A percentile compares a stretch with the other conserved stretches of the same genome.
phyloP scores from a whole-genome alignment of 768 basidiomycete genomes.

The Ramaria rubella region DNA sequence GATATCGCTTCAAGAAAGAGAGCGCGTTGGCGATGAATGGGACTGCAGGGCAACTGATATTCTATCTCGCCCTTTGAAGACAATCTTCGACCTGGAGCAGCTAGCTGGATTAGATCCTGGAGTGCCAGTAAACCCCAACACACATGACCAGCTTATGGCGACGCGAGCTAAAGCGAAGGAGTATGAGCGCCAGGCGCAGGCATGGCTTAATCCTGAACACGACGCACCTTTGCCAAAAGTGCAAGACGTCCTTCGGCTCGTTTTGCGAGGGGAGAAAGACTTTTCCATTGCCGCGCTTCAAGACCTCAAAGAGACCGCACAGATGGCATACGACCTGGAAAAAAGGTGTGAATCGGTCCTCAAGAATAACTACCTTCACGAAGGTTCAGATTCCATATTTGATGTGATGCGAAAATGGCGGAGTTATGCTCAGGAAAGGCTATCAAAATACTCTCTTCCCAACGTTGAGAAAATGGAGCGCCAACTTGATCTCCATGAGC shows the following conservation, averaged over 20 bases:
- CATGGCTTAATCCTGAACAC: slow-evolving; percentile 57
- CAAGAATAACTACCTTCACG: slow-evolving; percentile 50
- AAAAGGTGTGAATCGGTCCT: slow-evolving; percentile 67
- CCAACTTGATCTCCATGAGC: slow-evolving; percentile 59
- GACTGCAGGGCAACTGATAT: slow-evolving; percentile 60
- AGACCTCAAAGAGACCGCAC: slow-evolving; percentile 61
- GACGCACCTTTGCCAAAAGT: slow-evolving; percentile 50
- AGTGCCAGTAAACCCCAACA: slow-evolving; percentile 62
- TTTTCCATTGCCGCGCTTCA: slow-evolving; percentile 61
- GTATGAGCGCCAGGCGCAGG: slow-evolving; percentile 69
- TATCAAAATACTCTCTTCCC: slow-evolving; percentile 66
- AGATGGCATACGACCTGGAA: slow-evolving; percentile 76
- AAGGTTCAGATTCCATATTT: slow-evolving; percentile 59
- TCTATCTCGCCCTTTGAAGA: slow-evolving; percentile 63
- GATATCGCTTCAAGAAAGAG: slow-evolving; percentile 54
- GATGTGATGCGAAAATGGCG: slow-evolving; percentile 69
- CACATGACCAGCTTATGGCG: slow-evolving; percentile 59
- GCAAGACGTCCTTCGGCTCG: slow-evolving; percentile 62
- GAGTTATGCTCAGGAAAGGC: slow-evolving; percentile 61
- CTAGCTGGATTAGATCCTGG: slow-evolving; percentile 58
- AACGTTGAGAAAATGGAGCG: slow-evolving; percentile 65
- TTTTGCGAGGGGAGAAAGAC: slow-evolving; percentile 67
- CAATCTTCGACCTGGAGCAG: slow-evolving; percentile 69
- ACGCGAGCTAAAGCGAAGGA: slow-evolving; percentile 67
- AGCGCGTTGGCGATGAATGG: slow-evolving; percentile 70